phyloP scores from a whole-genome alignment of 164 flowering plant genomes.

The Vitis rupestris region DNA sequence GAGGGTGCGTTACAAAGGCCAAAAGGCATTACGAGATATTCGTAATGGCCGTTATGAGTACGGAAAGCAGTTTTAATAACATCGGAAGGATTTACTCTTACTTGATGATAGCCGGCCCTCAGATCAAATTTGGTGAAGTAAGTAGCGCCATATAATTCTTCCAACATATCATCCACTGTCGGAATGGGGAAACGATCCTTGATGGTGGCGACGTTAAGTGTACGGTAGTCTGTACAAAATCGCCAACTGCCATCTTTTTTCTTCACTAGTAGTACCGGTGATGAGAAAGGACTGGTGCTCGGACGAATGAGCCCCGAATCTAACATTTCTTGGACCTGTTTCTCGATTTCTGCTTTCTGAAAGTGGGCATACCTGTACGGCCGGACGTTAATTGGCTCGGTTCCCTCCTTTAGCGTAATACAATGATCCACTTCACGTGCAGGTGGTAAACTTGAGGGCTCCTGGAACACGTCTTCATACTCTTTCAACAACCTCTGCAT shows the following conservation, averaged over 20 bases:
- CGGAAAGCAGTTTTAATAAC: no score
- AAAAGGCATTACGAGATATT: no score
- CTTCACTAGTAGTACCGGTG: conserved; percentile 1
- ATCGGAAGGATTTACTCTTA: not conserved
- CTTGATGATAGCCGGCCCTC: not conserved
- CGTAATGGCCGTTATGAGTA: no score
- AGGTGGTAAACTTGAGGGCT: no score
- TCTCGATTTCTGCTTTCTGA: not conserved
- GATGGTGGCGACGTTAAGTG: not conserved
- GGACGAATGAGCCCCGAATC: not conserved
- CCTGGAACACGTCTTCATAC: no score
- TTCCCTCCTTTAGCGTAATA: conserved; percentile 3
- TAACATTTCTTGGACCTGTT: conserved; percentile 2
- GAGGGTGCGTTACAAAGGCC: no score
- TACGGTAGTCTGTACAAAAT: not conserved
- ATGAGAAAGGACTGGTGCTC: conserved; percentile 6
- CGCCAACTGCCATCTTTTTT: not conserved
- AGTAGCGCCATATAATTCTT: not conserved
- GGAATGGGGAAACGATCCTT: not conserved
- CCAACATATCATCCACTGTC: not conserved
- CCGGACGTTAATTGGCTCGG: conserved; percentile 1
- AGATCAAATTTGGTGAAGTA: no score
- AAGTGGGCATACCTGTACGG: conserved; percentile 5
- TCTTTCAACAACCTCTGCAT: no score
- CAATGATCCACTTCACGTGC: not conserved